Conservation (phyloP, 23 red algal species). For the Gracilaria domingensis region DNA sequence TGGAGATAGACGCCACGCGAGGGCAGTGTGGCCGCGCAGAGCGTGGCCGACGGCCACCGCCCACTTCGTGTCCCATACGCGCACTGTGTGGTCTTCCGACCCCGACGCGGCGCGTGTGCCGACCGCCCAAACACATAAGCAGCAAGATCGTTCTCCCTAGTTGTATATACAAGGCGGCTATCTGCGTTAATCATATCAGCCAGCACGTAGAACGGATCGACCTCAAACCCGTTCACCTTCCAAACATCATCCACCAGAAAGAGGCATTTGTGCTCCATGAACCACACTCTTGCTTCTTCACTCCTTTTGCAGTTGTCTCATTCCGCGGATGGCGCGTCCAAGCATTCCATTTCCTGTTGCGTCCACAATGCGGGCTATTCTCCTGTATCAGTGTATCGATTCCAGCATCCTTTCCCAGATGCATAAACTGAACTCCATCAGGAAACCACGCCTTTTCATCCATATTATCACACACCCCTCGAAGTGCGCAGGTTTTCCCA, state of each 20-base stretch:
- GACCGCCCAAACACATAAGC: neutral
- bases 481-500: neutral
- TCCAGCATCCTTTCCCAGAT: neutral
- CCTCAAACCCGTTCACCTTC: neutral
- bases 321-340: neutral
- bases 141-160: neutral
- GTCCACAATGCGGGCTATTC: neutral
- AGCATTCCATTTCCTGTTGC: neutral
- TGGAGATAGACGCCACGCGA: no score
- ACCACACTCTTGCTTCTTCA: neutral
- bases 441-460: neutral
- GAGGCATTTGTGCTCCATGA: neutral
- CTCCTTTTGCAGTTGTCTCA: neutral
- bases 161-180: neutral
- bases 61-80: neutral
- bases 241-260: slow-evolving; percentile 15
- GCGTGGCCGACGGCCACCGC: no score
- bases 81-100: neutral
- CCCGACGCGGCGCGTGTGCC: neutral
- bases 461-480: neutral
- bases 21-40: no score
- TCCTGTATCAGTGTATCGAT: neutral
- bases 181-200: neutral
- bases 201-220: neutral
- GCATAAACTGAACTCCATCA: neutral